Percentiles rank a stretch among this genome's conserved stretches.
phyloP scores from a whole-genome alignment of 768 basidiomycete species.

The Aureoboletus auriporus region DNA sequence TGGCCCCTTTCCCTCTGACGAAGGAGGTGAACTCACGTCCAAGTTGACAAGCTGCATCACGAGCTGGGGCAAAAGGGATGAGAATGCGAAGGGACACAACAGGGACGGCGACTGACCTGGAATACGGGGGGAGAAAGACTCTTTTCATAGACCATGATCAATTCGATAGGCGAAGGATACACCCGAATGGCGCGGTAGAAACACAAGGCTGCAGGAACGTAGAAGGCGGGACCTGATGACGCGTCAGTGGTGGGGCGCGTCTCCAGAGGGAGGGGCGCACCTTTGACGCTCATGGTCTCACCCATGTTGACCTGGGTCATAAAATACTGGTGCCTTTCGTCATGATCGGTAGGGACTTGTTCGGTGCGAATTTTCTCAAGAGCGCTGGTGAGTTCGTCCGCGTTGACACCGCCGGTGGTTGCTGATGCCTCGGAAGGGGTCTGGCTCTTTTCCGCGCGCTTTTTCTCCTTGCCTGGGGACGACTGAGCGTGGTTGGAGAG shows the following conservation, averaged over 20 bases:
- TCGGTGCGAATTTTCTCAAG: slow-evolving; percentile 68
- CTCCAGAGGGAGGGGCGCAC: slow-evolving; percentile 33
- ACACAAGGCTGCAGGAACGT: slow-evolving; percentile 77
- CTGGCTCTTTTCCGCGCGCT: slow-evolving; percentile 73
- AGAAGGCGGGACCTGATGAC: slow-evolving; percentile 64
- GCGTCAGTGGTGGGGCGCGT: slow-evolving; percentile 1
- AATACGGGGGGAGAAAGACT: slow-evolving; percentile 80
- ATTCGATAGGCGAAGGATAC: slow-evolving; percentile 91
- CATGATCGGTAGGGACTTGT: slow-evolving; percentile 58
- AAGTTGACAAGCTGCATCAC: slow-evolving; percentile 83
- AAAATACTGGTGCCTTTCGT: slow-evolving; percentile 86
- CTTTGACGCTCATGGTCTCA: slow-evolving; percentile 75
- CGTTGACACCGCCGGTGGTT: slow-evolving; percentile 30
- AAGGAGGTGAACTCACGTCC: slow-evolving; percentile 75
- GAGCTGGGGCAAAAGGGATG: slow-evolving; percentile 37
- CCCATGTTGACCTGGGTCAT: slow-evolving; percentile 86
- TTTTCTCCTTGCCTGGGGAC: slow-evolving; percentile 81
- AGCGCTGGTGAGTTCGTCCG: slow-evolving; percentile 58
- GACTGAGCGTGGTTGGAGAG: neutral
- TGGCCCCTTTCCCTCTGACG: slow-evolving; percentile 27
- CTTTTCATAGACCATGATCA: slow-evolving; percentile 92
- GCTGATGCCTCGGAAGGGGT: slow-evolving; percentile 36
- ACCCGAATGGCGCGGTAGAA: slow-evolving; percentile 94
- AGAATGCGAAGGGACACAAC: neutral
- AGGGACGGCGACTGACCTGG: slow-evolving; percentile 45